Conservation (phyloP, 352 stramenopile species). For the Globisporangium barbulae region DNA sequence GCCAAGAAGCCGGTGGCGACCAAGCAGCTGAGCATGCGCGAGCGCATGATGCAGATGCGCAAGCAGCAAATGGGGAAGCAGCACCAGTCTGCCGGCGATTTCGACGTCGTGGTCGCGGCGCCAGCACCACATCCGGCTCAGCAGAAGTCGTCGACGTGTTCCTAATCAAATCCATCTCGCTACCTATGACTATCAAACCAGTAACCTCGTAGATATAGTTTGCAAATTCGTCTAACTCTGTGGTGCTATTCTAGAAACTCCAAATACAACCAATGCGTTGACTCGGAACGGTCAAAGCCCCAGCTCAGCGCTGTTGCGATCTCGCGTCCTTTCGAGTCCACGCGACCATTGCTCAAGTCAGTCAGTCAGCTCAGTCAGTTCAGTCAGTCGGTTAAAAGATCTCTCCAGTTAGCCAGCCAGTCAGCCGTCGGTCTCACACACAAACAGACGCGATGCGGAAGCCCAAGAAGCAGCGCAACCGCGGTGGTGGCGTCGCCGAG, state of each 20-base stretch:
- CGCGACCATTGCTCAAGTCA: neutral
- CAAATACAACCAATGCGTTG: conserved; percentile 3
- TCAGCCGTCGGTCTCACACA: neutral
- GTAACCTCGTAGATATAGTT: neutral
- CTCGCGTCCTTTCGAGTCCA: neutral
- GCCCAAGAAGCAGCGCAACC: neutral
- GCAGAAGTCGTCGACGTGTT: conserved; percentile 1
- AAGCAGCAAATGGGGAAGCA: conserved; percentile 29
- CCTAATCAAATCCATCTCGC: conserved; percentile 2
- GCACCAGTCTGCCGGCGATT: neutral
- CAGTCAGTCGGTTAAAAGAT: neutral
- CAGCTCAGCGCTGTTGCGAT: neutral
- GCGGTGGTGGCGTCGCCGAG: neutral
- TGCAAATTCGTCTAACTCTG: conserved; percentile 1
- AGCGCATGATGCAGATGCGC: conserved; percentile 54
- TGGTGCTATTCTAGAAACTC: conserved; percentile 2
- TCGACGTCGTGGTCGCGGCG: conserved; percentile 8
- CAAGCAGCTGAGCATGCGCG: conserved; percentile 49
- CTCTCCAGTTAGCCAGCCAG: neutral
- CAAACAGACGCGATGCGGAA: neutral
- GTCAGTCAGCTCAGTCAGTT: neutral
- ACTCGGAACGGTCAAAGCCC: neutral
- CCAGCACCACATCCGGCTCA: neutral
- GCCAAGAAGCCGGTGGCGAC: conserved; percentile 14
- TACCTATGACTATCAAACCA: neutral